These are phyloP conservation scores for Ramaria rubella DNA, from an alignment of 768 basidiomycete species.

Conservation along the genomic window DNA sequence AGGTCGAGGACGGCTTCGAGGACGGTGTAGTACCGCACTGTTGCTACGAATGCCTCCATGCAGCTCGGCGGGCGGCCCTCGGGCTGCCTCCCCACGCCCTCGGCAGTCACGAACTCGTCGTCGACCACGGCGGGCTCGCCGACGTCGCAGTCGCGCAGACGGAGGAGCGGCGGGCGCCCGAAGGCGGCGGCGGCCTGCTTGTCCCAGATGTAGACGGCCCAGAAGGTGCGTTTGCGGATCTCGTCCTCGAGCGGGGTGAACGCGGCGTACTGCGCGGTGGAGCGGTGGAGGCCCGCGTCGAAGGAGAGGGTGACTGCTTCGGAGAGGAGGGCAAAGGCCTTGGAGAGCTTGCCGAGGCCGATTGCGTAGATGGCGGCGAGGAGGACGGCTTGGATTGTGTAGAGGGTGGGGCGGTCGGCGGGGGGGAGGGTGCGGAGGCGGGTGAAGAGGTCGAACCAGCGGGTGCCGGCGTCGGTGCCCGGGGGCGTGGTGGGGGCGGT, in stretches of 20 bases:
- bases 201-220: constrained; percentile 96
- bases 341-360: constrained; percentile 82
- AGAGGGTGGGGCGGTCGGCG: constrained; percentile 82
- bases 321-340: constrained; percentile 77
- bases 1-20: constrained; percentile 85
- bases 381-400: constrained; percentile 87
- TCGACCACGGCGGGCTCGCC: constrained; percentile 79
- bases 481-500: too few species aligned
- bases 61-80: constrained; percentile 67
- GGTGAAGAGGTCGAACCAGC: constrained; percentile 87
- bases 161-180: constrained; percentile 80
- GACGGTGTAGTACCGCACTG: constrained; percentile 76
- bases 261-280: constrained; percentile 75
- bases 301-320: constrained; percentile 84
- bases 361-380: constrained; percentile 92
- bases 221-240: constrained; percentile 90
- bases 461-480: constrained; percentile 75
- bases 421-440: constrained; percentile 84
- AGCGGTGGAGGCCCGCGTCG: constrained; percentile 85
- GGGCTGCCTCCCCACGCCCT: constrained; percentile 55
- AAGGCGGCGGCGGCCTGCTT: constrained; percentile 88
- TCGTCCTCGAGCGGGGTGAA: constrained; percentile 90
- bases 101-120: constrained; percentile 82
- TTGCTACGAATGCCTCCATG: constrained; percentile 73
- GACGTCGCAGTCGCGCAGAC: constrained; percentile 88